Evolutionary conservation across 148 eudicot species (phyloP).

Genomic region (Amaranthus cruentus): DNA sequence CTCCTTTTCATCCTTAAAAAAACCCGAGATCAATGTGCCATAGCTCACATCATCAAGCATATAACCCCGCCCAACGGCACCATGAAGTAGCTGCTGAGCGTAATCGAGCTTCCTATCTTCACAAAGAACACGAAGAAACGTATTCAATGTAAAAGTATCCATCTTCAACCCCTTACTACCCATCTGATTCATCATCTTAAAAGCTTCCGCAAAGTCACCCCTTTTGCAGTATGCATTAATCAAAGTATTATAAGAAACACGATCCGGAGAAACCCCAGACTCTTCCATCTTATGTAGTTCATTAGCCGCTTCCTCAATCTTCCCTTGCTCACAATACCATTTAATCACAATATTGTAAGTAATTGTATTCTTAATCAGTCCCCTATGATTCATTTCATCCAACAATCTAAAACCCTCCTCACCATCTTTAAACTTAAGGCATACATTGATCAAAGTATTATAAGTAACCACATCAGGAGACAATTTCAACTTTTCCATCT

Average conservation of each 20-base stretch:
- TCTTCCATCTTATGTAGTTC: constrained; percentile 50
- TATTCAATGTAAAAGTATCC: constrained; percentile 61
- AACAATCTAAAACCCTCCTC: constrained; percentile 46
- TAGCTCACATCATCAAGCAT: constrained; percentile 68
- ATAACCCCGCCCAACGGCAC: constrained; percentile 56
- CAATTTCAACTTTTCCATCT: constrained; percentile 59
- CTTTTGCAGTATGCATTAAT: constrained; percentile 61
- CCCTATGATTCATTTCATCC: constrained; percentile 62
- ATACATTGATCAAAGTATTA: constrained; percentile 67
- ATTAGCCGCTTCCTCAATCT: constrained; percentile 52
- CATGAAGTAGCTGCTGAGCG: constrained; percentile 48
- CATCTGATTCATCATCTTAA: constrained; percentile 58
- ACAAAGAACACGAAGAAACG: constrained; percentile 60
- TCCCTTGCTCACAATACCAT: constrained; percentile 60
- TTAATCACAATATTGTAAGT: constrained; percentile 69
- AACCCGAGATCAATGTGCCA: constrained; percentile 66
- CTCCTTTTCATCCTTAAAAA: constrained; percentile 51
- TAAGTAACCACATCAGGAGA: constrained; percentile 62
- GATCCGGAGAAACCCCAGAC: constrained; percentile 51
- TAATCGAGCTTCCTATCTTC: constrained; percentile 49
- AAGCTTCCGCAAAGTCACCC: constrained; percentile 58
- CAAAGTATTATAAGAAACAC: constrained; percentile 67
- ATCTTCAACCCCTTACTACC: constrained; percentile 58
- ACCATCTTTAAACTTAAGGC: constrained; percentile 30
- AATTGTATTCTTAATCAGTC: constrained; percentile 43